A percentile compares a stretch with the other conserved stretches of the same genome.
Conservation (phyloP, 257 asterid species). For the Solanum verrucosum region DNA sequence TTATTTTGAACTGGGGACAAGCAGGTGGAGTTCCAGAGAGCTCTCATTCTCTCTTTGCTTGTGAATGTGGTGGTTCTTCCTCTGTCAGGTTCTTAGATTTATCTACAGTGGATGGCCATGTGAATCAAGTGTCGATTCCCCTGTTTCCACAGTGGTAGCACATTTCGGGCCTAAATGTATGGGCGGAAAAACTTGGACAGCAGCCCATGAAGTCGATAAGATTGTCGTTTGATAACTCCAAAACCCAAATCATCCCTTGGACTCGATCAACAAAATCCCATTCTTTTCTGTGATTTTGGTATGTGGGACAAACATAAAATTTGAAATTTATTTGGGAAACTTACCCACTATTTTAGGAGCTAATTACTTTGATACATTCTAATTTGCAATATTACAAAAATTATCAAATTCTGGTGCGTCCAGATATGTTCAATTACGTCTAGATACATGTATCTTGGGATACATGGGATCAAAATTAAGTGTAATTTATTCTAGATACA, state of each 20-base stretch:
- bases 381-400: too few relatives aligned
- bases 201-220: neutral
- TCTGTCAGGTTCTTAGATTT: neutral
- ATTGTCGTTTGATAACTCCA: neutral
- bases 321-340: neutral
- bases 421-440: neutral
- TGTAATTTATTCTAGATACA: too few relatives aligned
- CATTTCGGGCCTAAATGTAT: neutral
- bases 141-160: neutral
- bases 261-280: neutral
- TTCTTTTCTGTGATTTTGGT: neutral
- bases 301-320: neutral
- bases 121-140: neutral
- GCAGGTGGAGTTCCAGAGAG: constrained; percentile 1
- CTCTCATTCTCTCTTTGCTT: constrained; percentile 23
- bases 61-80: neutral
- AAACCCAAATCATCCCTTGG: neutral
- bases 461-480: too few relatives aligned
- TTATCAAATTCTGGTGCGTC: too few relatives aligned
- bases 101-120: neutral
- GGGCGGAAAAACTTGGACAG: neutral
- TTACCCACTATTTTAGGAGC: neutral
- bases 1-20: constrained; percentile 13
- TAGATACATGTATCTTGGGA: too few relatives aligned
- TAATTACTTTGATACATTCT: too few relatives aligned